Conservation (phyloP, 129 eudicot genomes). For the Saposhnikovia divaricata region DNA sequence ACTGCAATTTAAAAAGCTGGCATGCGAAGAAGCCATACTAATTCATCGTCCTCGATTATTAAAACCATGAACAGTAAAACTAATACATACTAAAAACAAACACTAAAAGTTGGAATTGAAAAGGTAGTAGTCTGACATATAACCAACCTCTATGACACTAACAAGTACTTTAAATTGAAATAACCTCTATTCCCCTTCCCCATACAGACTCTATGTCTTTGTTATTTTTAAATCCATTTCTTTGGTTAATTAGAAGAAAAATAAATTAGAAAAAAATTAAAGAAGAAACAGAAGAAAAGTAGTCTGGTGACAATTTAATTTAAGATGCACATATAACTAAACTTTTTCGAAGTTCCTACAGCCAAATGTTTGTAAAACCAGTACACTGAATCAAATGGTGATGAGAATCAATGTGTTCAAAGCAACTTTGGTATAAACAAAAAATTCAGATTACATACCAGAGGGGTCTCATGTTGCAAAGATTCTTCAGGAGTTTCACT, state of each 20-base stretch:
- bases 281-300: too few species aligned
- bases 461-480: slow-evolving; percentile 65
- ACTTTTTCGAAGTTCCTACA: background rate
- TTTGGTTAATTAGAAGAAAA: background rate
- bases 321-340: background rate
- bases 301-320: background rate
- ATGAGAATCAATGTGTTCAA: background rate
- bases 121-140: background rate
- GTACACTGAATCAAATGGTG: background rate
- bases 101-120: background rate
- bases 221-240: background rate
- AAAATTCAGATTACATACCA: slow-evolving; percentile 47
- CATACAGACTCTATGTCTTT: background rate
- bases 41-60: background rate
- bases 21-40: background rate
- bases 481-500: slow-evolving; percentile 57
- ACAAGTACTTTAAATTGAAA: background rate
- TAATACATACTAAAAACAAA: background rate
- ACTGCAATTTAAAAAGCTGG: background rate
- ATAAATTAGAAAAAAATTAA: too few species aligned
- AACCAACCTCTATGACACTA: background rate
- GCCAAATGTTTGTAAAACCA: background rate
- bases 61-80: too few species aligned
- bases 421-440: background rate
- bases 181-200: background rate